These are phyloP conservation scores for Spathaspora girioi DNA, from an alignment of 805 yeast species.

Conservation along the genomic window DNA sequence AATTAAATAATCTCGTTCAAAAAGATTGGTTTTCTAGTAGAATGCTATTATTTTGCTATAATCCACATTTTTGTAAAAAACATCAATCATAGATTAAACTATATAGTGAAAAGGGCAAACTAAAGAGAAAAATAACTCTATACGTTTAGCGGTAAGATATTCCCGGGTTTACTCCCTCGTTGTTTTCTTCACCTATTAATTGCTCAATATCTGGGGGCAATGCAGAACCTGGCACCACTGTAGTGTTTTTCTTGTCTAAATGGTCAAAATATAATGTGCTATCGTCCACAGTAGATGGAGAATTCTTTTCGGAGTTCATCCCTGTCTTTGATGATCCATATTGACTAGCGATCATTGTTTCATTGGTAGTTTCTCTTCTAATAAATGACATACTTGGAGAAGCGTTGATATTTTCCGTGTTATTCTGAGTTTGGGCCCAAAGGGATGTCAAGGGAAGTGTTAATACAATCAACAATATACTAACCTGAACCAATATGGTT, in stretches of 20 bases:
- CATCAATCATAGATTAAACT: not conserved
- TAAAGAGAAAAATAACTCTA: no score
- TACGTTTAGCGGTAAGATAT: not conserved
- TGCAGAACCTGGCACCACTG: not conserved
- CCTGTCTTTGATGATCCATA: not conserved
- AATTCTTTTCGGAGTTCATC: not conserved
- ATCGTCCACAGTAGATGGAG: not conserved
- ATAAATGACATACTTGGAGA: slow-evolving; percentile 8
- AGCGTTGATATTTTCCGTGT: slow-evolving; percentile 13
- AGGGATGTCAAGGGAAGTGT: slow-evolving; percentile 80
- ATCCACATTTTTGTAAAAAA: no score
- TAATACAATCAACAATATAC: slow-evolving; percentile 59
- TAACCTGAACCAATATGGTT: slow-evolving; percentile 47
- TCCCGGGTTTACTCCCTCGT: not conserved
- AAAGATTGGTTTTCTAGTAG: no score
- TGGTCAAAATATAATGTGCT: not conserved
- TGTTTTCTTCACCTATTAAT: slow-evolving; percentile 1
- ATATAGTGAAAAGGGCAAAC: not conserved
- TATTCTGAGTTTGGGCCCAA: slow-evolving; percentile 79
- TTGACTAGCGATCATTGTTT: not conserved
- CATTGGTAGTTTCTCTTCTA: not conserved
- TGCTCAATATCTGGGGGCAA: slow-evolving; percentile 9
- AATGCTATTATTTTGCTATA: no score
- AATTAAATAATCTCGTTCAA: no score
- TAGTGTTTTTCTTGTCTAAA: not conserved